A percentile compares a stretch with the other conserved stretches of the same genome.
These are phyloP conservation scores for Lentinula sp. DNA, from an alignment of 768 basidiomycete species.

Conservation along the genomic window DNA sequence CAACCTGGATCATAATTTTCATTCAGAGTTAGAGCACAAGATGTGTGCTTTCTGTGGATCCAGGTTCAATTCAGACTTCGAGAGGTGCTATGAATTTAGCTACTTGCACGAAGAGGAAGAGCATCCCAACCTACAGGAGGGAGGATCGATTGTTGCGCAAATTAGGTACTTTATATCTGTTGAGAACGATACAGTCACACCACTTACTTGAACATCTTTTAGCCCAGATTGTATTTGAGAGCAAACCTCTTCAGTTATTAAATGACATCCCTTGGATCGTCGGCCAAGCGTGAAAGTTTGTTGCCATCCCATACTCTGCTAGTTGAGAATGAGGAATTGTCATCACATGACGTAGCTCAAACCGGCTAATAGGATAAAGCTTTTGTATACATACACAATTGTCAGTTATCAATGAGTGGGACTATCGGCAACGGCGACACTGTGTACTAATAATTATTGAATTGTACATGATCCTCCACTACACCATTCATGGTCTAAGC, in stretches of 20 bases:
- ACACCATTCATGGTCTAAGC: too few species aligned
- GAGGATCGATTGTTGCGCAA: background rate
- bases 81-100: background rate
- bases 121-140: constrained; percentile 63
- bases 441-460: too few species aligned
- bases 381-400: too few species aligned
- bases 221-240: constrained; percentile 65
- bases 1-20: constrained; percentile 84
- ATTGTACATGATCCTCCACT: too few species aligned
- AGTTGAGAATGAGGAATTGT: too few species aligned
- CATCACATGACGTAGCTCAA: too few species aligned
- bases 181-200: background rate
- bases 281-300: constrained; percentile 66
- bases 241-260: constrained; percentile 75
- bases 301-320: constrained; percentile 76
- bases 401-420: too few species aligned
- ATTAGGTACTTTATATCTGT: background rate
- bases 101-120: constrained; percentile 82
- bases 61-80: background rate
- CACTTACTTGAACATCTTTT: constrained; percentile 52
- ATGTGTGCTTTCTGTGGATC: constrained; percentile 62
- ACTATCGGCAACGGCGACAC: too few species aligned
- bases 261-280: constrained; percentile 64
- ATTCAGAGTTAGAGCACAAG: constrained; percentile 76
- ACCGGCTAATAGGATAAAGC: too few species aligned